These are phyloP conservation scores for Nicotiana sylvestris DNA, from an alignment of 257 asterid species.

Conservation along the genomic window DNA sequence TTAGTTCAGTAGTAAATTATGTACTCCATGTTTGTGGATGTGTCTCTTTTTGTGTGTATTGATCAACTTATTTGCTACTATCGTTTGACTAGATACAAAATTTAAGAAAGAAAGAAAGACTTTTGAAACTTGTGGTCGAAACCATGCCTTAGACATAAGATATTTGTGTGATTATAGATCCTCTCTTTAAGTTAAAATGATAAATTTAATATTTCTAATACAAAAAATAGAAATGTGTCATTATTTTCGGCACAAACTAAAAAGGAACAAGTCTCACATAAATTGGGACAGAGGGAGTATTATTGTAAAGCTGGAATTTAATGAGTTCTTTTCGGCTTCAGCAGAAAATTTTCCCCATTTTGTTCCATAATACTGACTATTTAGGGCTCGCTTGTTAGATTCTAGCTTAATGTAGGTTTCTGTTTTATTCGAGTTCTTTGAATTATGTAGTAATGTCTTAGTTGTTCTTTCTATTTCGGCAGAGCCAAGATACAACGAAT, in stretches of 20 bases:
- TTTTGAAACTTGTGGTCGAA: too few relatives aligned
- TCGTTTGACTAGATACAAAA: too few relatives aligned
- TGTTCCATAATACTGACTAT: neutral
- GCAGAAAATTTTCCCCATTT: neutral
- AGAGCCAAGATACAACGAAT: slow-evolving; percentile 14
- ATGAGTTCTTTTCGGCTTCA: neutral
- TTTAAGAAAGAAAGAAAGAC: too few relatives aligned
- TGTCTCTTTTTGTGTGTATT: neutral
- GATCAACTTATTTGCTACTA: neutral
- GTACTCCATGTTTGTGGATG: neutral
- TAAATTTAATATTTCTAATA: too few relatives aligned
- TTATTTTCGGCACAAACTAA: too few relatives aligned
- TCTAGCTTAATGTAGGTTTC: neutral
- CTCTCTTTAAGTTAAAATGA: too few relatives aligned
- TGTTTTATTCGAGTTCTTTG: neutral
- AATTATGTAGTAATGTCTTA: neutral
- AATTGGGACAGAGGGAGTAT: too few relatives aligned
- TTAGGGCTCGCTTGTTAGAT: neutral
- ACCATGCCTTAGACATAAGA: too few relatives aligned
- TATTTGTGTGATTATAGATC: too few relatives aligned
- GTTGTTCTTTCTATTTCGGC: slow-evolving; percentile 4
- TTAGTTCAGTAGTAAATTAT: neutral
- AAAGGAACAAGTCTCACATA: too few relatives aligned
- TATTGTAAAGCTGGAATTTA: neutral
- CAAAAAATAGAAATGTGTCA: too few relatives aligned